Evolutionary conservation across 2,329 filamentous ascomycete genomes (phyloP).

Genomic region (Botrytis paeoniae): DNA sequence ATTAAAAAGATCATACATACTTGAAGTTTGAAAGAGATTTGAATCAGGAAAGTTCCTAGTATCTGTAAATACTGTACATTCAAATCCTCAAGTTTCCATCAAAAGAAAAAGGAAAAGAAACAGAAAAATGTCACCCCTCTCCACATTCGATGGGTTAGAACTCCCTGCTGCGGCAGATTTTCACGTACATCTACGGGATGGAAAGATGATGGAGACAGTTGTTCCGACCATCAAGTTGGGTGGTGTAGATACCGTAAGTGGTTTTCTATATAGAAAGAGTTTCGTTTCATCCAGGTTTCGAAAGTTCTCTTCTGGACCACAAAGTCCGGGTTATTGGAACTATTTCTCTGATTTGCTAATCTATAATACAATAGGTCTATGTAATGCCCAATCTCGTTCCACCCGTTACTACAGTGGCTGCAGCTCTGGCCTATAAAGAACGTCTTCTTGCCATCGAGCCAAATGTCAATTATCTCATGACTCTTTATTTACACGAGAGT

Average conservation of each 20-base stretch:
- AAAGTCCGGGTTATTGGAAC: background rate
- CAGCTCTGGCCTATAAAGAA: conserved; percentile 63
- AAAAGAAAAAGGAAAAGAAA: background rate
- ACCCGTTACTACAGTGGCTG: conserved; percentile 54
- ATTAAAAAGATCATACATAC: background rate
- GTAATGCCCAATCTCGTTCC: conserved; percentile 59
- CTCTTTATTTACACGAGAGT: conserved; percentile 48
- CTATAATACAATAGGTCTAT: conserved; percentile 11
- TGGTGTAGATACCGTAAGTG: conserved; percentile 55
- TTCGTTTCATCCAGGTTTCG: background rate
- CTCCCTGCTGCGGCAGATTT: conserved; percentile 64
- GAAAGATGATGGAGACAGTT: conserved; percentile 57
- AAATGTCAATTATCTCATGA: conserved; percentile 68
- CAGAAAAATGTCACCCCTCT: conserved; percentile 1
- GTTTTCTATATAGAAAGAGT: background rate
- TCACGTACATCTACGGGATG: conserved; percentile 29
- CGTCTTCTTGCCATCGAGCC: conserved; percentile 59
- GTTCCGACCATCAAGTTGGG: conserved; percentile 55
- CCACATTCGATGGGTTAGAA: conserved; percentile 39
- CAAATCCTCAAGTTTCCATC: background rate
- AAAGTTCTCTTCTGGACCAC: background rate
- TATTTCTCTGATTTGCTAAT: conserved; percentile 40
- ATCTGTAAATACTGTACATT: background rate
- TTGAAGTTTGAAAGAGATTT: background rate
- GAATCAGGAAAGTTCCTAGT: background rate